These are phyloP conservation scores for Microcyclosporella mali DNA, from an alignment of 2,329 filamentous ascomycete genomes.

Conservation along the genomic window DNA sequence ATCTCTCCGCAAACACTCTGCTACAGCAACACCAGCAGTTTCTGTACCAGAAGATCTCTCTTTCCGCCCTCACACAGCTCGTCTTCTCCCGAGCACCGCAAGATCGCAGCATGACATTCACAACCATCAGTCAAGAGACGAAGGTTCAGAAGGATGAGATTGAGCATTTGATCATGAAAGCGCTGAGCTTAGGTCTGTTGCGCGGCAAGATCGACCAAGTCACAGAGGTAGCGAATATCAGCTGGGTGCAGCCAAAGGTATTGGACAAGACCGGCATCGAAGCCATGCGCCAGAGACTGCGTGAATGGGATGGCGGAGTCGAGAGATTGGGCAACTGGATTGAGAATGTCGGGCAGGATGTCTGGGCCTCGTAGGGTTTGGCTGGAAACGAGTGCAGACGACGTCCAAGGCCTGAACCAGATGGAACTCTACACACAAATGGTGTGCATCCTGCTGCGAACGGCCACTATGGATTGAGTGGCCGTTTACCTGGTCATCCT, in stretches of 20 bases:
- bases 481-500: background rate
- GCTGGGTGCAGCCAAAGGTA: constrained; percentile 98
- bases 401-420: no score
- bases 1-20: constrained; percentile 73
- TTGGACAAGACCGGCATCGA: constrained; percentile 92
- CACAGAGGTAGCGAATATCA: constrained; percentile 85
- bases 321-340: constrained; percentile 97
- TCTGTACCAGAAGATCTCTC: constrained; percentile 94
- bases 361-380: constrained; percentile 69
- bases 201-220: constrained; percentile 95
- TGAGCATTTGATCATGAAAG: constrained; percentile 98
- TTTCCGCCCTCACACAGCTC: constrained; percentile 90
- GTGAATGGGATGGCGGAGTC: constrained; percentile 93
- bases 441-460: no score
- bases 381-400: background rate
- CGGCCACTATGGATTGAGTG: no score
- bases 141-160: constrained; percentile 89
- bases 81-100: constrained; percentile 95
- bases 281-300: constrained; percentile 78
- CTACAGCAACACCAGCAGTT: constrained; percentile 74
- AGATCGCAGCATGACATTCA: constrained; percentile 89
- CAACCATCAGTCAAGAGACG: constrained; percentile 81
- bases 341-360: constrained; percentile 85
- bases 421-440: no score
- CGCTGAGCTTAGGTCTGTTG: constrained; percentile 84